Evolutionary conservation across 2,329 filamentous ascomycete genomes (phyloP).

Genomic region (Colletotrichum spaethianum): DNA sequence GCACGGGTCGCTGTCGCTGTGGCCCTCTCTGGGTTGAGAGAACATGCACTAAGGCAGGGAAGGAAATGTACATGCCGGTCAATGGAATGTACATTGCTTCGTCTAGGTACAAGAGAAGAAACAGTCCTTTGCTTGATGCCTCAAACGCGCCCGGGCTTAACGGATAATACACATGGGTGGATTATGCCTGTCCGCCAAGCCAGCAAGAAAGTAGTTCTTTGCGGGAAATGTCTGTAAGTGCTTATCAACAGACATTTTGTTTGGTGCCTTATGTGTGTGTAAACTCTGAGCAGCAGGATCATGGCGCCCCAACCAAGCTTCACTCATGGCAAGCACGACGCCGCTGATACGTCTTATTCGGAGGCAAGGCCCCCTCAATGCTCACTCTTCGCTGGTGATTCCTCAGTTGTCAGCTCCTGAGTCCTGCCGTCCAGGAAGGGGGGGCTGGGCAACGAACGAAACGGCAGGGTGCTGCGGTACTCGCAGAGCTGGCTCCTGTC

Average conservation of each 20-base stretch:
- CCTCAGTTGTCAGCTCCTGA: too few relatives aligned
- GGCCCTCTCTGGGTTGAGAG: slow-evolving; percentile 5
- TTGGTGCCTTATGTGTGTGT: not conserved
- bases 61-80: slow-evolving; percentile 21
- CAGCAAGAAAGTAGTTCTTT: not conserved
- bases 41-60: slow-evolving; percentile 10
- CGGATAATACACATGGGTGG: not conserved
- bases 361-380: too few relatives aligned
- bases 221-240: not conserved
- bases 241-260: not conserved
- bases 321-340: not conserved
- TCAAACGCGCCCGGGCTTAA: not conserved
- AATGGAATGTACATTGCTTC: slow-evolving; percentile 14
- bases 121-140: not conserved
- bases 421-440: not conserved
- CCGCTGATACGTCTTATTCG: too few relatives aligned
- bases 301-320: not conserved
- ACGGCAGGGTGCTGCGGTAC: slow-evolving; percentile 7
- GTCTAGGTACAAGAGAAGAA: slow-evolving; percentile 8
- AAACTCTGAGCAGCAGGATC: not conserved
- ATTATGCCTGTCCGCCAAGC: not conserved
- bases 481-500: slow-evolving; percentile 18
- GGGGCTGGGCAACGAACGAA: slow-evolving; percentile 8
- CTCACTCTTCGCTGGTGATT: too few relatives aligned
- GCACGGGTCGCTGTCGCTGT: slow-evolving; percentile 29